Base-by-base conservation (phyloP, 805 yeast species). In the Kazachstania taianensis region DNA sequence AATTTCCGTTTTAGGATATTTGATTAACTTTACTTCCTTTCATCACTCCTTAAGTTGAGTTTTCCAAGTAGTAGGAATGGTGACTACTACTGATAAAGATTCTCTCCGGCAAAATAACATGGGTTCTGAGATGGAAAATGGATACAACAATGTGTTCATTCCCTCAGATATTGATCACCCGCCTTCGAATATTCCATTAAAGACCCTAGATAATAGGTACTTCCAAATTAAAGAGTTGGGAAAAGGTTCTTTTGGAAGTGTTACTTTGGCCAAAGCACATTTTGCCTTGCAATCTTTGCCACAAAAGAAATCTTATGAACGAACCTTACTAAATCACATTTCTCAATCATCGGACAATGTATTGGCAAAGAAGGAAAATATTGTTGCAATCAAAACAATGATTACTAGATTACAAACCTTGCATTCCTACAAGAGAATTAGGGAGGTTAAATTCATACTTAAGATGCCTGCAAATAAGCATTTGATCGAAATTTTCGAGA, bases 351-450 rank as follows among this genome's bases (percentile, higher is more conserved):
- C 8, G 12, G 25, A 22, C 25, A 63, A 63, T 41, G 43, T 40
- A 34, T 39, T 48, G 29, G 61, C 60, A 33, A 62, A 61, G 40
- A 40, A 42, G 17, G 55, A 57, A 27, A 61, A 66, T 7, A 38
- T 63, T 13, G 94, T 85, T 32, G 97, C 97, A 2, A 72, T 87
- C 36, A 87, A 87, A 54, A 76, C 82, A 5, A 78, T 87, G 81
- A 73, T 72, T 39, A 69, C 70, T 41, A 63, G 68, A 40, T 54
- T 77, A 32, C 53, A 65, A 3, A 55, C 69, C n/a, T 56, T 77
- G 30, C 72, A 71, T 38, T 78, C 73, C 39, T 75, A 75, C 44
- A 59, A 69, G 8, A 63, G 65, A 38, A 76, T 78, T 5, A 77
- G 80, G 46, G 94, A 82, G 53, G 64, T 81, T 14, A 67, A 63